A percentile compares a stretch with the other conserved stretches of the same genome.
These are phyloP conservation scores for Trichoderma hamatum DNA, from an alignment of 2,329 filamentous ascomycete species.

Conservation along the genomic window DNA sequence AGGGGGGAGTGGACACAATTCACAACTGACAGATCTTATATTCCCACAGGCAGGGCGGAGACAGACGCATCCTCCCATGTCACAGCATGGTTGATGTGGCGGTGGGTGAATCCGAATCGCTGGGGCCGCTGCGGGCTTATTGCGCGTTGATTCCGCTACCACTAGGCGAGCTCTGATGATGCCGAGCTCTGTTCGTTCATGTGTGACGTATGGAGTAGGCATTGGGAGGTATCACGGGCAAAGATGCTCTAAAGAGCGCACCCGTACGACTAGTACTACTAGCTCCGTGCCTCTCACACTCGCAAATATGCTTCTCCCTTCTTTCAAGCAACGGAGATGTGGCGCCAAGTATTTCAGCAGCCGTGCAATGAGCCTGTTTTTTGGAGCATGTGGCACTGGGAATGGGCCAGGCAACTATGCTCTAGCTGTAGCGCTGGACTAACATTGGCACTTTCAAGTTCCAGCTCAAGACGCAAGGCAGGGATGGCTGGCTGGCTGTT, in stretches of 20 bases:
- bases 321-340: background rate
- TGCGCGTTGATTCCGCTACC: conserved; percentile 20
- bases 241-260: background rate
- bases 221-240: background rate
- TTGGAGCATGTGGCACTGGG: conserved; percentile 4
- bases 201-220: background rate
- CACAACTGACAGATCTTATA: conserved; percentile 37
- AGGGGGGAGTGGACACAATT: conserved; percentile 26
- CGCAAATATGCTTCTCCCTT: background rate
- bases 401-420: conserved; percentile 1
- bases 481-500: conserved; percentile 16
- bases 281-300: background rate
- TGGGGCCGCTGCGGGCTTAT: conserved; percentile 33
- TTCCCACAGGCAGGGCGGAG: conserved; percentile 31
- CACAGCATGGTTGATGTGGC: conserved; percentile 25
- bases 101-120: conserved; percentile 37
- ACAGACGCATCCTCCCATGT: conserved; percentile 29
- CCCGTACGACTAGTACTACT: background rate
- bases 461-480: conserved; percentile 10
- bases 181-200: background rate
- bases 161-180: conserved; percentile 23
- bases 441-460: conserved; percentile 10
- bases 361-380: conserved; percentile 10
- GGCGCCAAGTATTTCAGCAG: background rate
- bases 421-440: background rate